Conservation (phyloP, 2,329 filamentous ascomycete genomes). For the Cordyceps cicadae region DNA sequence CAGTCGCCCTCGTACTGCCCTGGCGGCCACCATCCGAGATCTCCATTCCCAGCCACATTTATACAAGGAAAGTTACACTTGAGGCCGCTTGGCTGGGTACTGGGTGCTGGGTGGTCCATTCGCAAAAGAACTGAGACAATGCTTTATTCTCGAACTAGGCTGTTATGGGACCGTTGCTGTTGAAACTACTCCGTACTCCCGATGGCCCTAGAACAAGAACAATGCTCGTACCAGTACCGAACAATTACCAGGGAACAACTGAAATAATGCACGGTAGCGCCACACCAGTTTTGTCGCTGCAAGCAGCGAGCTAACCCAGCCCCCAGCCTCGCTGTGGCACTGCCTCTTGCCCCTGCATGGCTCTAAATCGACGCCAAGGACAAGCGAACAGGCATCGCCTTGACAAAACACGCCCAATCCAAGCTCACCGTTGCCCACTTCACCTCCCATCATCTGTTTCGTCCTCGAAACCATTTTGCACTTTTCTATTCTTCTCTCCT, state of each 20-base stretch:
- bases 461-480: not conserved
- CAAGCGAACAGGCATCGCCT: not conserved
- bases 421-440: not conserved
- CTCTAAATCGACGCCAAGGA: conserved; percentile 7
- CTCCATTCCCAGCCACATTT: not conserved
- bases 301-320: not conserved
- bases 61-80: not conserved
- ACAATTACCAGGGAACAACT: not conserved
- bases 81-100: too few species aligned
- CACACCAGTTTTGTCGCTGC: not conserved
- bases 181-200: not conserved
- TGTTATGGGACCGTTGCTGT: not conserved
- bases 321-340: conserved; percentile 8
- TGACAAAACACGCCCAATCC: conserved; percentile 8
- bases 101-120: too few species aligned
- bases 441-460: not conserved
- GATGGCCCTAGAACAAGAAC: not conserved
- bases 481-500: not conserved
- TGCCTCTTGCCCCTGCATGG: not conserved
- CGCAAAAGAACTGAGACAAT: not conserved
- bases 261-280: not conserved
- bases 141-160: not conserved
- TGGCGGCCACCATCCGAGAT: too few species aligned
- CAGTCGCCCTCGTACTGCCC: too few species aligned
- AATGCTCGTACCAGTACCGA: too few species aligned